These are phyloP conservation scores for Penicillium hesseltinei DNA, from an alignment of 2,329 filamentous ascomycete genomes.

Conservation along the genomic window DNA sequence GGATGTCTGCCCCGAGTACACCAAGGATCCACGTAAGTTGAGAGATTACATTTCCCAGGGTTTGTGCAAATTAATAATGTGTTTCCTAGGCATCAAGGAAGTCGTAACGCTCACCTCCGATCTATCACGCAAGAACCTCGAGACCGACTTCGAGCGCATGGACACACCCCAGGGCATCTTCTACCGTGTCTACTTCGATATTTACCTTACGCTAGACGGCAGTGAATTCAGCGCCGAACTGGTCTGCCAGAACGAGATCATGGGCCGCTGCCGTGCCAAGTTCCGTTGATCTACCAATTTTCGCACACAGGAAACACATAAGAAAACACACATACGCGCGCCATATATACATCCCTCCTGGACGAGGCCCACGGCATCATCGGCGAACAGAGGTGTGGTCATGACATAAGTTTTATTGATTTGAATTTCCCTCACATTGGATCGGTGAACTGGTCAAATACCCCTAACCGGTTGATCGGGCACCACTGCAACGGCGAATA, in stretches of 20 bases:
- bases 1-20: constrained; percentile 97
- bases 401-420: not conserved
- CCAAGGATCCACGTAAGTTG: constrained; percentile 94
- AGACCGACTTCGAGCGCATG: constrained; percentile 99
- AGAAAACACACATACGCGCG: not conserved
- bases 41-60: not conserved
- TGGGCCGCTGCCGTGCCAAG: constrained; percentile 91
- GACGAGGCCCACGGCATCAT: not conserved
- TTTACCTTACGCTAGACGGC: constrained; percentile 90
- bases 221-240: constrained; percentile 97
- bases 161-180: constrained; percentile 96
- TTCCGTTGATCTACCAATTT: constrained; percentile 58
- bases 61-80: not conserved
- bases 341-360: not conserved
- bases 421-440: not conserved
- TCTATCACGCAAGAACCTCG: constrained; percentile 93
- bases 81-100: constrained; percentile 83
- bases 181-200: constrained; percentile 70
- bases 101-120: constrained; percentile 97
- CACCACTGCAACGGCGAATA: constrained; percentile 22
- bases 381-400: not conserved
- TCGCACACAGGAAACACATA: not conserved
- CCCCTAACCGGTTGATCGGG: not conserved
- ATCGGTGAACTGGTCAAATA: not conserved
- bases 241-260: constrained; percentile 98